Conservation (phyloP, 805 yeast genomes). For the Jamesozyma piceae region DNA sequence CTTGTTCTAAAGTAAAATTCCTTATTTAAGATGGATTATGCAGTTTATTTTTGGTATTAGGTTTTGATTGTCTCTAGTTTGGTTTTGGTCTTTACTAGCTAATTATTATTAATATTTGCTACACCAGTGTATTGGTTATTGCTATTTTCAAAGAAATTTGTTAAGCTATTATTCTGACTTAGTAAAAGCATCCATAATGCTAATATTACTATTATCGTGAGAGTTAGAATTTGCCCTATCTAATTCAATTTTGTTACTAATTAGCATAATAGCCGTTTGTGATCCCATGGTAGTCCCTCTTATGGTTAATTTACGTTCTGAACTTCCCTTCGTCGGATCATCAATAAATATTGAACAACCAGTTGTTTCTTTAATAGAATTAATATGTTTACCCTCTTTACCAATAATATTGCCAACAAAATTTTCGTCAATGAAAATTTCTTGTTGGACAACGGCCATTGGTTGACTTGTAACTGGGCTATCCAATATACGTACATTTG, state of each 20-base stretch:
- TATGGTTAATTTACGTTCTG: slow-evolving; percentile 56
- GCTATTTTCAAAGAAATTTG: too few relatives aligned
- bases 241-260: slow-evolving; percentile 60
- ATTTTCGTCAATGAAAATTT: slow-evolving; percentile 63
- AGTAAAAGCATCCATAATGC: neutral
- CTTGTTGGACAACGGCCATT: slow-evolving; percentile 44
- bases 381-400: slow-evolving; percentile 73
- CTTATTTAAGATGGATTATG: too few relatives aligned
- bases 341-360: slow-evolving; percentile 71
- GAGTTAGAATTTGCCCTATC: slow-evolving; percentile 41
- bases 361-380: slow-evolving; percentile 63
- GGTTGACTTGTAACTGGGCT: slow-evolving; percentile 19
- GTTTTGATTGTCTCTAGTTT: neutral
- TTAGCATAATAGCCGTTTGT: slow-evolving; percentile 62
- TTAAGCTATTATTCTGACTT: too few relatives aligned
- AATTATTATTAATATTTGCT: neutral
- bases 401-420: slow-evolving; percentile 82
- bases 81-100: neutral
- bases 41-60: too few relatives aligned
- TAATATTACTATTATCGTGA: neutral
- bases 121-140: too few relatives aligned
- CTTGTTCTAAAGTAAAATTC: too few relatives aligned
- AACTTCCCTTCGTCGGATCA: slow-evolving; percentile 42
- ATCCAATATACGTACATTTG: slow-evolving; percentile 21
- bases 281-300: slow-evolving; percentile 60